Percentiles rank a stretch among this genome's conserved stretches.
These are phyloP conservation scores for Sicyos baderoa DNA, from an alignment of 306 rosid genomes.

Conservation along the genomic window DNA sequence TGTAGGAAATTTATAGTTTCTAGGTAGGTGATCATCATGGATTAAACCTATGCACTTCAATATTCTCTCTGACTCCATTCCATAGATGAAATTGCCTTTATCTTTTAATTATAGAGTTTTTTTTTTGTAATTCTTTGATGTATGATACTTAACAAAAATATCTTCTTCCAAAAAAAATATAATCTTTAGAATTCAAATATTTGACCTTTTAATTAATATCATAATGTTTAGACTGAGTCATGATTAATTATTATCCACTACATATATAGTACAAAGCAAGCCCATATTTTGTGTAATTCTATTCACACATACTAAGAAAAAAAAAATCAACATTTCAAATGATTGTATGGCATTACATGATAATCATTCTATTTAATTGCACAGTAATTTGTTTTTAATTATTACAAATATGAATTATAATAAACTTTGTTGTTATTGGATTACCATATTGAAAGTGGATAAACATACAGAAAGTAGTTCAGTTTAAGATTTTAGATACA, in stretches of 20 bases:
- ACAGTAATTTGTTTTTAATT: background rate
- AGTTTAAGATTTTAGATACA: constrained; percentile 10
- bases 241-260: background rate
- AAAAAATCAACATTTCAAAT: background rate
- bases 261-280: constrained; percentile 6
- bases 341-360: background rate
- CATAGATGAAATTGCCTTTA: no score
- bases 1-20: no score
- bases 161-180: no score
- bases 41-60: no score
- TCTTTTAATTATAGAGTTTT: no score
- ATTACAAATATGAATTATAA: background rate
- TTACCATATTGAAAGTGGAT: background rate
- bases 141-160: no score
- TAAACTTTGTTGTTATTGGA: background rate
- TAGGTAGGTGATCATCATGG: no score
- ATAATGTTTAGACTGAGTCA: no score
- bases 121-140: no score
- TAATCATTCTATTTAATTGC: background rate
- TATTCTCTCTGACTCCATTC: no score
- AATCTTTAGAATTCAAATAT: no score
- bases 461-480: background rate
- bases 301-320: background rate
- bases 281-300: background rate
- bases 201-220: no score